Percentiles rank a stretch among this genome's conserved stretches.
These are phyloP conservation scores for Piedraia hortae DNA, from an alignment of 2,329 filamentous ascomycete genomes.

Conservation along the genomic window DNA sequence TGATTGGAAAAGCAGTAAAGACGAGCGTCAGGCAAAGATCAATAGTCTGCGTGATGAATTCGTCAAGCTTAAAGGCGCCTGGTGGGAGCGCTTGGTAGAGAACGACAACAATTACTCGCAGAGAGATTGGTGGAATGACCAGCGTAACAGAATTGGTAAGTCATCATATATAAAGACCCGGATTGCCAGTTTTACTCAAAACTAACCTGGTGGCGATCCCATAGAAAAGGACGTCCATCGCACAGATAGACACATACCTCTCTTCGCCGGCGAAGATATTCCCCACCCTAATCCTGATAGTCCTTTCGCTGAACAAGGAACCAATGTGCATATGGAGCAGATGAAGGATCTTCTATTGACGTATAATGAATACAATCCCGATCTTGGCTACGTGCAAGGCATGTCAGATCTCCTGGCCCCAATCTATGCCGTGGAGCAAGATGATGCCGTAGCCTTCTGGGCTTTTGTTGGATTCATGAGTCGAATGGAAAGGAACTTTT, in stretches of 20 bases:
- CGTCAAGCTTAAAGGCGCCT: slow-evolving; percentile 70
- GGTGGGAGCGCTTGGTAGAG: slow-evolving; percentile 87
- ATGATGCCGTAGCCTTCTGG: slow-evolving; percentile 94
- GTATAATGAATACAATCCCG: slow-evolving; percentile 93
- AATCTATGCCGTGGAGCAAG: slow-evolving; percentile 90
- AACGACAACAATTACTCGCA: slow-evolving; percentile 53
- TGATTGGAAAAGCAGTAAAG: slow-evolving; percentile 69
- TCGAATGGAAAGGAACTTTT: slow-evolving; percentile 89
- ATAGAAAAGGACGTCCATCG: slow-evolving; percentile 95
- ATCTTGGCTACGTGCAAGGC: slow-evolving; percentile 88
- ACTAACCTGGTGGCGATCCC: slow-evolving; percentile 23
- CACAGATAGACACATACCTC: slow-evolving; percentile 79
- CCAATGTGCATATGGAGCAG: slow-evolving; percentile 92
- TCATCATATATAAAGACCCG: slow-evolving; percentile 3
- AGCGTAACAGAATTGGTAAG: slow-evolving; percentile 76
- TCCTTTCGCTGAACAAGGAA: slow-evolving; percentile 74
- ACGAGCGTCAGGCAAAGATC: slow-evolving; percentile 58
- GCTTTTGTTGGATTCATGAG: slow-evolving; percentile 90
- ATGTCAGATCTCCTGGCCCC: slow-evolving; percentile 94
- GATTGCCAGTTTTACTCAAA: slow-evolving; percentile 6
- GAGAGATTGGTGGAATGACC: slow-evolving; percentile 90
- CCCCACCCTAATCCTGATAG: slow-evolving; percentile 91
- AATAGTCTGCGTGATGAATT: slow-evolving; percentile 81
- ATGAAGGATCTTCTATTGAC: slow-evolving; percentile 98
- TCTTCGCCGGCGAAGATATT: slow-evolving; percentile 88